Conservation (phyloP, 495 filamentous ascomycete genomes). For the Terfezia claveryi region DNA sequence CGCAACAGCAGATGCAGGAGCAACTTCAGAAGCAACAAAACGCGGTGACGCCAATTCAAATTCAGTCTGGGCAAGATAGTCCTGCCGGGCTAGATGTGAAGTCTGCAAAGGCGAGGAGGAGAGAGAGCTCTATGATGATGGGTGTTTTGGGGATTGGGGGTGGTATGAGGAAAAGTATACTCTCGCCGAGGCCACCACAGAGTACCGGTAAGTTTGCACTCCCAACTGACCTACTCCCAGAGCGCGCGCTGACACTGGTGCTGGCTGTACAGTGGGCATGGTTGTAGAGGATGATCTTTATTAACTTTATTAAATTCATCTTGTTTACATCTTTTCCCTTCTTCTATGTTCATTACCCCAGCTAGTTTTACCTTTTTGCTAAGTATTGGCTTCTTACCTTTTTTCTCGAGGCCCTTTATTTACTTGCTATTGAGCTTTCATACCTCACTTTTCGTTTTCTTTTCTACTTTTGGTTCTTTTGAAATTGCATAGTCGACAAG, state of each 20-base stretch:
- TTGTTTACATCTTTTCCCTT: too few relatives aligned
- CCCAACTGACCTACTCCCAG: not conserved
- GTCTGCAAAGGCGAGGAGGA: slow-evolving; percentile 28
- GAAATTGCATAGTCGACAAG: too few relatives aligned
- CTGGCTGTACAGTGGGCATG: not conserved
- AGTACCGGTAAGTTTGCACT: not conserved
- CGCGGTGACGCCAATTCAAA: not conserved
- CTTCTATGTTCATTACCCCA: too few relatives aligned
- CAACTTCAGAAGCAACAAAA: slow-evolving; percentile 1
- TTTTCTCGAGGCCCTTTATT: too few relatives aligned
- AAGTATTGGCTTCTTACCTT: too few relatives aligned
- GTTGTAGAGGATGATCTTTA: not conserved
- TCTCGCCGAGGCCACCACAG: not conserved
- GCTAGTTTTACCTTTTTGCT: too few relatives aligned
- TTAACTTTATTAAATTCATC: too few relatives aligned
- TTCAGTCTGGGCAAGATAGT: slow-evolving; percentile 2
- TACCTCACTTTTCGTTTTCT: too few relatives aligned
- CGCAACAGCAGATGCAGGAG: slow-evolving; percentile 6
- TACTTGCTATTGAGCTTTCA: too few relatives aligned
- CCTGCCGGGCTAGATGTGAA: slow-evolving; percentile 2
- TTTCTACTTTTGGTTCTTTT: too few relatives aligned
- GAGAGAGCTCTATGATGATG: slow-evolving; percentile 37
- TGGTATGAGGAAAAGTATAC: slow-evolving; percentile 1
- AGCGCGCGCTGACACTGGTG: not conserved
- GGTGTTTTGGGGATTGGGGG: slow-evolving; percentile 15